Percentiles rank a stretch among this genome's conserved stretches.
Evolutionary conservation across 2,329 filamentous ascomycete genomes (phyloP).

Genomic region (Aspergillus amoenus): DNA sequence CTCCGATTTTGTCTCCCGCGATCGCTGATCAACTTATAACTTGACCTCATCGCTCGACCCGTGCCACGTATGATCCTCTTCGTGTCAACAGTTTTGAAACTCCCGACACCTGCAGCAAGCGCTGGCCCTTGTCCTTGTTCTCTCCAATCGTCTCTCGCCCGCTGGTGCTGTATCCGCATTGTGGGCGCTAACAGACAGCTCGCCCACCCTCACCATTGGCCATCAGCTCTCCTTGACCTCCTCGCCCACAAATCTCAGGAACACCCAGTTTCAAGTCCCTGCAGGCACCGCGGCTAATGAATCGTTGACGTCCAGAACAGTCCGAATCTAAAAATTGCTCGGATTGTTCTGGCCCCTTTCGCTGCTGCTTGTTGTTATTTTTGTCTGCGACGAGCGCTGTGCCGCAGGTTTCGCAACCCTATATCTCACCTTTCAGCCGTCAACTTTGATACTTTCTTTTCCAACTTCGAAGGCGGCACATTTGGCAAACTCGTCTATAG

Average conservation of each 20-base stretch:
- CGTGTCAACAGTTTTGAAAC: constrained; percentile 14
- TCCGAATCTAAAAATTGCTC: constrained; percentile 12
- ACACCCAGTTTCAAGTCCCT: constrained; percentile 19
- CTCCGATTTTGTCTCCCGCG: background rate
- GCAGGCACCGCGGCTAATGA: constrained; percentile 22
- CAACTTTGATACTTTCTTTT: constrained; percentile 1
- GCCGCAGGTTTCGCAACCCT: constrained; percentile 2
- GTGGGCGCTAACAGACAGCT: constrained; percentile 22
- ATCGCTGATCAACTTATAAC: constrained; percentile 8
- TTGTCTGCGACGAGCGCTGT: constrained; percentile 6
- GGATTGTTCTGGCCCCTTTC: constrained; percentile 14
- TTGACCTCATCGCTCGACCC: constrained; percentile 6
- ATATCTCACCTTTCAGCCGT: constrained; percentile 14
- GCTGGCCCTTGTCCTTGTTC: constrained; percentile 15
- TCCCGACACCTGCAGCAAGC: constrained; percentile 20
- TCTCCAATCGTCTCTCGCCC: constrained; percentile 11
- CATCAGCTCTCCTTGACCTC: background rate
- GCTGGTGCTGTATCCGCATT: constrained; percentile 15
- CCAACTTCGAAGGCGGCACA: background rate
- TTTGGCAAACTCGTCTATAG: background rate
- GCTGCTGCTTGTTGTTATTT: constrained; percentile 16
- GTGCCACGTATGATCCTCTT: constrained; percentile 14
- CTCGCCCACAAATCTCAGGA: constrained; percentile 12
- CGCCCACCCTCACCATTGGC: constrained; percentile 19
- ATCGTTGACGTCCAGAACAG: constrained; percentile 17